Percentiles rank a stretch among this genome's conserved stretches.
Evolutionary conservation across 2,329 filamentous ascomycete species (phyloP).

Genomic region (Hypoxylon sp.): DNA sequence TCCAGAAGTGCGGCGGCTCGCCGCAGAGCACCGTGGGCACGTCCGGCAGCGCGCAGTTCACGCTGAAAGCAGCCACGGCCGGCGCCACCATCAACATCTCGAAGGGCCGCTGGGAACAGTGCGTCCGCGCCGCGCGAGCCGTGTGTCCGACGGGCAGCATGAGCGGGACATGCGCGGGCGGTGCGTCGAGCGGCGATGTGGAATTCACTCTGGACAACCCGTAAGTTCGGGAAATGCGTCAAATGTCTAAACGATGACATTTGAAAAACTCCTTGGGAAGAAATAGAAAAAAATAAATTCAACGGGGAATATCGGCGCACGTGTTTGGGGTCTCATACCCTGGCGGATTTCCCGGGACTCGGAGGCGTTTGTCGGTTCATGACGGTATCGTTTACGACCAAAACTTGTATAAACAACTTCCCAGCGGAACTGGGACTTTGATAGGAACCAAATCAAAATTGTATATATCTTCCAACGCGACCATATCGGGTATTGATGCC

Average conservation of each 20-base stretch:
- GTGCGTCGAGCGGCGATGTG: conserved; percentile 63
- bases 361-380: conserved; percentile 25
- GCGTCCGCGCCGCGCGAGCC: conserved; percentile 66
- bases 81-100: conserved; percentile 67
- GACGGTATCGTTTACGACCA: conserved; percentile 7
- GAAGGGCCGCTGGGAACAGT: conserved; percentile 68
- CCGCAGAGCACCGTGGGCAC: conserved; percentile 62
- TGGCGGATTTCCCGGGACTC: conserved; percentile 24
- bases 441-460: conserved; percentile 22
- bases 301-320: conserved; percentile 12
- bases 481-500: not conserved
- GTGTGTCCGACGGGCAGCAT: conserved; percentile 66
- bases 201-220: conserved; percentile 58
- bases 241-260: not conserved
- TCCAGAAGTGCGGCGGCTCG: conserved; percentile 62
- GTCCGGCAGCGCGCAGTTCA: conserved; percentile 65
- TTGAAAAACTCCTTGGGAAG: conserved; percentile 1
- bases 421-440: conserved; percentile 25
- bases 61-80: conserved; percentile 58
- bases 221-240: conserved; percentile 37
- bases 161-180: conserved; percentile 63
- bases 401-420: conserved; percentile 22
- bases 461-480: conserved; percentile 29
- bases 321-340: conserved; percentile 35
- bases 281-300: conserved; percentile 6